Conservation (phyloP, 2,329 filamentous ascomycete species). For the Penicillium sp. region DNA sequence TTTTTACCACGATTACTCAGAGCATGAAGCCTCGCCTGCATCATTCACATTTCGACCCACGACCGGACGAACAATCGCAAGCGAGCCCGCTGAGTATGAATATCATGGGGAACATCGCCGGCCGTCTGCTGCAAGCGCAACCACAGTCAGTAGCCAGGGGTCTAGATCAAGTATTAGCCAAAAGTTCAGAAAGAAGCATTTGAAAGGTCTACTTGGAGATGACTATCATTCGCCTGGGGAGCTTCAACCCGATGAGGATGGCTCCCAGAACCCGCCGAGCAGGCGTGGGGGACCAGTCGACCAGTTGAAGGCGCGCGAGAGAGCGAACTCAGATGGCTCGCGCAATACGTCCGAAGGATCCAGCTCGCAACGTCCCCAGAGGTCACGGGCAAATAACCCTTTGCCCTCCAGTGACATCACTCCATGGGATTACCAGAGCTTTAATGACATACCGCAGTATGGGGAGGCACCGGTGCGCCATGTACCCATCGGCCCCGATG, state of each 20-base stretch:
- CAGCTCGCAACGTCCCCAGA: slow-evolving; percentile 71
- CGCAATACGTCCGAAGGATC: slow-evolving; percentile 45
- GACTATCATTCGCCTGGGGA: slow-evolving; percentile 69
- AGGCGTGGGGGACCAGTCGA: slow-evolving; percentile 38
- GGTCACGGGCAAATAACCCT: slow-evolving; percentile 69
- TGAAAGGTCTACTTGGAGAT: slow-evolving; percentile 90
- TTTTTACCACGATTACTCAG: slow-evolving; percentile 40
- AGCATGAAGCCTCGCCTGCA: slow-evolving; percentile 54
- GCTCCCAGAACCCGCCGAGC: slow-evolving; percentile 46
- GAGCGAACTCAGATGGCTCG: slow-evolving; percentile 79
- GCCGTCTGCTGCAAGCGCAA: slow-evolving; percentile 84
- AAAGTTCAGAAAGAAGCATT: slow-evolving; percentile 73
- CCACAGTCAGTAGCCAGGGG: slow-evolving; percentile 79
- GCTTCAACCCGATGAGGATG: slow-evolving; percentile 67
- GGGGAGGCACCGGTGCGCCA: slow-evolving; percentile 74
- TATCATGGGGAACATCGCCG: slow-evolving; percentile 71
- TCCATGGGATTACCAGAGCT: slow-evolving; percentile 93
- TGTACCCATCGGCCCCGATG: slow-evolving; percentile 66
- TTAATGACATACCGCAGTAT: slow-evolving; percentile 72
- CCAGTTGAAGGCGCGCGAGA: slow-evolving; percentile 63
- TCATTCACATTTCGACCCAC: slow-evolving; percentile 67
- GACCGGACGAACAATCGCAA: slow-evolving; percentile 51
- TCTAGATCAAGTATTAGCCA: slow-evolving; percentile 72
- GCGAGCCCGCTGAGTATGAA: slow-evolving; percentile 60
- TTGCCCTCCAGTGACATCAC: slow-evolving; percentile 89